phyloP scores from a whole-genome alignment of 2,329 filamentous ascomycete species.

The Penicillium psychrosexuale region DNA sequence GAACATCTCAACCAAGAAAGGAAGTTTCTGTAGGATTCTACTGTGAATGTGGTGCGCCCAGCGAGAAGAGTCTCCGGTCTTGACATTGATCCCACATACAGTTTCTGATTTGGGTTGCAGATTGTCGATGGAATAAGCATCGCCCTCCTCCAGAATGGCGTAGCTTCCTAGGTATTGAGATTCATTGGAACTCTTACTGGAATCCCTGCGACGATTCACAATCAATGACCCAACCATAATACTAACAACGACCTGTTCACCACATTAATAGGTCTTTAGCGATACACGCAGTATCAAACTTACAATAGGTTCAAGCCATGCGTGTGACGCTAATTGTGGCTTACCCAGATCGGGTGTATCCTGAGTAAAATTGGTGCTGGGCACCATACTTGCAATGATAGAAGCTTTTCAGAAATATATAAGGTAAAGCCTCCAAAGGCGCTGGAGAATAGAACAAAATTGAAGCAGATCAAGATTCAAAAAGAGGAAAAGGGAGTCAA shows the following conservation, averaged over 20 bases:
- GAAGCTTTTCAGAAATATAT: background rate
- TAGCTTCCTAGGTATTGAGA: background rate
- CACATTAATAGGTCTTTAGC: background rate
- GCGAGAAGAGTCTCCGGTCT: conserved; percentile 59
- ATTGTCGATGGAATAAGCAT: conserved; percentile 47
- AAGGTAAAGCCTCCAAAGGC: background rate
- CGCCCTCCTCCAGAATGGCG: conserved; percentile 17
- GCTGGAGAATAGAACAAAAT: background rate
- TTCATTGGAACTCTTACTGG: conserved; percentile 20
- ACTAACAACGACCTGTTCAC: conserved; percentile 48
- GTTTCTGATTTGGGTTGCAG: conserved; percentile 28
- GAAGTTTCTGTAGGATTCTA: conserved; percentile 63
- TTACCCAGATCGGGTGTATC: conserved; percentile 31
- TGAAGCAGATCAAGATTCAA: too few species aligned
- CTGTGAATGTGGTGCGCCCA: conserved; percentile 61
- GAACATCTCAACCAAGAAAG: conserved; percentile 70
- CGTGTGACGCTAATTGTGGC: conserved; percentile 36
- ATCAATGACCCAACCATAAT: conserved; percentile 51
- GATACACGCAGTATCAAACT: conserved; percentile 9
- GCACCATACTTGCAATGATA: background rate
- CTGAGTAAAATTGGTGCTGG: background rate
- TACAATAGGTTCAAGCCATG: conserved; percentile 38
- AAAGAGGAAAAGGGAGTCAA: background rate
- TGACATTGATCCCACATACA: conserved; percentile 48
- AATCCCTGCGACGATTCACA: conserved; percentile 48